Evolutionary conservation across 2,329 filamentous ascomycete genomes (phyloP).

Genomic region (Dothideomycetes sp.): DNA sequence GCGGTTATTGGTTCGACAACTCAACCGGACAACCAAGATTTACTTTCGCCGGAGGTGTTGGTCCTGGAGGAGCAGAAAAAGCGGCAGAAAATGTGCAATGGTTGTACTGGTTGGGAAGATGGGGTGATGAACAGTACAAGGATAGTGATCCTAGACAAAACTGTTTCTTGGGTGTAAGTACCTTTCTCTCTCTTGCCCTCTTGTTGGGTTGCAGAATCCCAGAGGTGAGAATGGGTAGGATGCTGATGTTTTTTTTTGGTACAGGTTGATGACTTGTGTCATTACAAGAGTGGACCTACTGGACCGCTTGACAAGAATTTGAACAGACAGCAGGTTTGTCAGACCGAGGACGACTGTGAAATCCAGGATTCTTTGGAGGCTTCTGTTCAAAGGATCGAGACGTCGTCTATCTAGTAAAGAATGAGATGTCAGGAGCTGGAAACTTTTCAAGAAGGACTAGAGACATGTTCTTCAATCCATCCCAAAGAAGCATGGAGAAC

Average conservation of each 20-base stretch:
- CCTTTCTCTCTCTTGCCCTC: no score
- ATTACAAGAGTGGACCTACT: conserved; percentile 7
- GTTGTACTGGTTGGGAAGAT: conserved; percentile 4
- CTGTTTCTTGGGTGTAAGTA: conserved; percentile 6
- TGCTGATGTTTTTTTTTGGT: no score
- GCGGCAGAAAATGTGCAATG: conserved; percentile 1
- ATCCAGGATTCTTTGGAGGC: neutral
- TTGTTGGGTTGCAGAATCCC: no score
- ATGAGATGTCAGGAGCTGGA: no score
- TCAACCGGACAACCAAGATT: neutral
- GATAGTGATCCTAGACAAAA: conserved; percentile 3
- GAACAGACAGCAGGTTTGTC: neutral
- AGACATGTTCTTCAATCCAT: no score
- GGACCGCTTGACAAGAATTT: conserved; percentile 7
- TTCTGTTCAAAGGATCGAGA: no score
- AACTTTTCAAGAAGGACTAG: no score
- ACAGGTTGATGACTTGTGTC: conserved; percentile 8
- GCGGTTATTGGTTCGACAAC: neutral
- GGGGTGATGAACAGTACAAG: conserved; percentile 9
- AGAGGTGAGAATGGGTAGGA: no score
- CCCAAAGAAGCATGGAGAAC: no score
- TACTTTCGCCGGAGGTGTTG: conserved; percentile 5
- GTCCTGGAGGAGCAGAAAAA: conserved; percentile 1
- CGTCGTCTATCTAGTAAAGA: no score
- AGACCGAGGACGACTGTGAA: neutral